Evolutionary conservation across 495 filamentous ascomycete genomes (phyloP), one percentile per base, ranked within the genome.

Genomic region (Hypoxylon lienhwacheense): DNA sequence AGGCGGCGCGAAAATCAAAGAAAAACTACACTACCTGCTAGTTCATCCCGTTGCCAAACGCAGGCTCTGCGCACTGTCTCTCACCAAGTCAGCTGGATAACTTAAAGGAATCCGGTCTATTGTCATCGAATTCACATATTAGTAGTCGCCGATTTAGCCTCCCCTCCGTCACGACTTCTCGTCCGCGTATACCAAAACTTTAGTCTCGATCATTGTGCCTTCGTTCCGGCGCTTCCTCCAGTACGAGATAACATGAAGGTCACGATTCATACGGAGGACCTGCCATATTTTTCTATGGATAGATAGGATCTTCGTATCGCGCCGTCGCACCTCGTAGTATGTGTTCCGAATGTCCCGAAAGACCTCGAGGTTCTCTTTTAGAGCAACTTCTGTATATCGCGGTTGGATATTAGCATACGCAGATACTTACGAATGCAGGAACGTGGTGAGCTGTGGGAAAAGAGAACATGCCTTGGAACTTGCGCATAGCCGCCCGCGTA

Each of bases 391-490:
- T 60, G 14, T n/a, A 44, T 3, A 11, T 17, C 2, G 25, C 26
- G 6, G 10, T 26, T 15, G 28, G 7, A 7, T 29, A 17, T 59
- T 45, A 59, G 56, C 16, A 54, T 16, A 17, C 31, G 11, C 20
- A 1, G 20, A 31, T 19, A 21, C 12, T 12, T 32, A 14, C 3
- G 12, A 31, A 31, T 0, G 20, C 5, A 20, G 21, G 16, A 17
- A 19, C 2, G 20, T 1, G 7, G 10, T n/a, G n/a, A n/a, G n/a
- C n/a, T n/a, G n/a, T n/a, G n/a, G n/a, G n/a, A n/a, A n/a, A n/a
- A n/a, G n/a, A n/a, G n/a, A n/a, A 39, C 48, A 1, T 59, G 54
- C 56, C 31, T 40, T 15, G 36, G 28, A 53, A 40, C 4, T 34
- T 14, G n/a, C n/a, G n/a, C n/a, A n/a, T n/a, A n/a, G n/a, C n/a